Conservation (phyloP, 306 rosid genomes). For the Cicer cuneatum region DNA sequence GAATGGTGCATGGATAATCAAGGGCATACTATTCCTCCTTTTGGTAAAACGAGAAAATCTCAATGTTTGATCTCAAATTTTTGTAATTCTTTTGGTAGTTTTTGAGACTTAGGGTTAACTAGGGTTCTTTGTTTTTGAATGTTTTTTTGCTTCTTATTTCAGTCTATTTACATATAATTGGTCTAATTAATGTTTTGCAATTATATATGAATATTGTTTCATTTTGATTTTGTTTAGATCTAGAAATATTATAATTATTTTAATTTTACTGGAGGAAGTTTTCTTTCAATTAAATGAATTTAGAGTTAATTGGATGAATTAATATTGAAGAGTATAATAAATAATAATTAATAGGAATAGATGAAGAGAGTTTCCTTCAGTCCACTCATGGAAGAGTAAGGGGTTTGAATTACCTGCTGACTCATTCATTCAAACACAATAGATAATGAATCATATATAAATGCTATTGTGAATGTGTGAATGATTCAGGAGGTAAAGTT, state of each 20-base stretch:
- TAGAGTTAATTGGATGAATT: neutral
- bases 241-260: neutral
- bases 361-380: constrained; percentile 90
- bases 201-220: neutral
- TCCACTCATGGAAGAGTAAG: constrained; percentile 83
- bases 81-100: neutral
- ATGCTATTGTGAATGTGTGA: constrained; percentile 83
- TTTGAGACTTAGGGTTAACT: constrained; percentile 56
- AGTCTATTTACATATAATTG: neutral
- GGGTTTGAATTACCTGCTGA: constrained; percentile 86
- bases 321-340: neutral
- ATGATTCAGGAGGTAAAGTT: constrained; percentile 87
- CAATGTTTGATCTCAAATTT: neutral
- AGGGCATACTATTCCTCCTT: neutral
- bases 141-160: neutral
- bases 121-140: constrained; percentile 60
- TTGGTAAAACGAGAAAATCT: neutral
- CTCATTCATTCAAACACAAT: constrained; percentile 95
- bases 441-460: constrained; percentile 40
- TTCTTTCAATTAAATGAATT: neutral
- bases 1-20: neutral
- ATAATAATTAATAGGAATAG: constrained; percentile 30
- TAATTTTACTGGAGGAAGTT: neutral
- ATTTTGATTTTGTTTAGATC: neutral
- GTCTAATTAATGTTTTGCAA: neutral